Base-by-base conservation (phyloP, 108 stramenopile genomes). In the Cyclotella distinguenda region DNA sequence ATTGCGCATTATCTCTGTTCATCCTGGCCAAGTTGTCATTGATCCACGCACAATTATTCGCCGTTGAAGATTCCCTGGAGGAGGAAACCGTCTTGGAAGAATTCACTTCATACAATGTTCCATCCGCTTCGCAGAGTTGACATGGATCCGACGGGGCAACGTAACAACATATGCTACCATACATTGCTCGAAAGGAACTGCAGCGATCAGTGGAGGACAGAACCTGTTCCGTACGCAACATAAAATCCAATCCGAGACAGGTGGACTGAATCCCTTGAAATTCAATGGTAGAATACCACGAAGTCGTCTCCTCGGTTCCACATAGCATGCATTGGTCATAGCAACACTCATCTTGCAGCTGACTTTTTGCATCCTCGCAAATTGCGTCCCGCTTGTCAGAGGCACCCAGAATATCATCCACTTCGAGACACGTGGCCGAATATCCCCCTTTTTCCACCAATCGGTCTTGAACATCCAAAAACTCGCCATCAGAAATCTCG, bases 171-270 rank as follows among this genome's bases (percentile, higher is more conserved):
- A 46, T 21, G 4, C 16, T 23, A 6, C 3, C 16, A 30, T 71
- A 71, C 26, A 15, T 31, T 7, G 22, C 19, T 35, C 30, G 60
- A 21, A 58, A 32, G 11, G 28, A 16, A 34, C 31, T 53, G 19
- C 70, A 71, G 5, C 60, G 40, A 46, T 62, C 42, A 18, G 47
- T 55, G 33, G 33, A 21, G 18, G 28, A 42, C 4, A 28, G 32
- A 21, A 62, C 60, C 50, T 62, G 60, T 28, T 62, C 53, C 3
- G 59, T 61, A 10, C 70, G 52, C 0, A 71, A 45, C 43, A 62
- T 55, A 33, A 59, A 71, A 47, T 71, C 70, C 10, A 71, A 53
- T 2, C 70, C 70, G 9, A 71, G 60, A 34, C 70, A 71, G 0
- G 70, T 60, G 13, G 60, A 52, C 12, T 60, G 38, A 40, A 62